Base-by-base conservation (phyloP, 1,284 basidiomycete genomes). In the Malassezia brasiliensis region DNA sequence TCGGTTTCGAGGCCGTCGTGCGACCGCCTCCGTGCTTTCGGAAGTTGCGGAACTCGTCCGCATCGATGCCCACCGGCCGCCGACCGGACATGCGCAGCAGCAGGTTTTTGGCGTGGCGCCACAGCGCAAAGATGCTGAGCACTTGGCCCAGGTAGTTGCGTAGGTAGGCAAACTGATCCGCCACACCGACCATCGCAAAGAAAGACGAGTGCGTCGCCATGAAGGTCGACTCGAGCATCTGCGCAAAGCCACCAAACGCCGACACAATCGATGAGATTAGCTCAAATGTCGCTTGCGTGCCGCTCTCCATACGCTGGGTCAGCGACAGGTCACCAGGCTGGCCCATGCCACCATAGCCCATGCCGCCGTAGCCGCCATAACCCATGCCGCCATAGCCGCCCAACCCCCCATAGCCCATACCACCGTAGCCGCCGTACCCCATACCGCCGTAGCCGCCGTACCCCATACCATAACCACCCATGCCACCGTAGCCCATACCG, bases 141-240 rank as follows among this genome's bases (percentile, higher is more conserved):
- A 98, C 89, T 72, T 91, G 89, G 34, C 90, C 90, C 12, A 98
- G 81, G 28, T 90, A 91, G 65, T 90, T 87, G 50, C 90, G 83
- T 41, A 96, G 81, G 65, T 87, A 85, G 8, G 85, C 85, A 69
- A 99, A 87, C 75, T 98, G 94, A 72, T 99, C 93, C 37, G 91
- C 83, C 28, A 98, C 91, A 59, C 90, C 90, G 52, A 96, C 90
- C 87, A 99, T 96, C 58, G 93, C 93, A 75, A 96, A 98, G 79
- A 99, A 98, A 40, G 84, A 87, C 4, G 88, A 90, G 77, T 99
- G 94, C 0, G 94, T 99, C 3, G 94, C 94, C 86, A 96, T 90
- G 77, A 96, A 98, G 3, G 94, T 98, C 39, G 83, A 86, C 76
- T 98, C 93, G 66, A 99, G 84, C 83, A 99, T 93, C 76, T 98